Evolutionary conservation across 257 asterid species (phyloP).

Genomic region (Jaltomata sinuosa): DNA sequence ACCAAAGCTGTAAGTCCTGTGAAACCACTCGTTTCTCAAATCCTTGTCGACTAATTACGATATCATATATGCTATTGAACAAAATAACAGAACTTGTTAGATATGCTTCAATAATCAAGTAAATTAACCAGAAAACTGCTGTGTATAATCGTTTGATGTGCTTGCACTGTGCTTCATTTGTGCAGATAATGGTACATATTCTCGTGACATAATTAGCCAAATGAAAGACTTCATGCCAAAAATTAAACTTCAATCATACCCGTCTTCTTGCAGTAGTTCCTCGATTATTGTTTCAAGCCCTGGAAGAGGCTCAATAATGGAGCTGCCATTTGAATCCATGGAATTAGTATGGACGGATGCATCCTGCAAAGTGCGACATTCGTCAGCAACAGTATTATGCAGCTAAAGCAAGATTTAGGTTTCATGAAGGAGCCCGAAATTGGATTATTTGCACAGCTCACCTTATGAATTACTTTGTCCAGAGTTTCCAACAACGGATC

Average conservation of each 20-base stretch:
- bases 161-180: background rate
- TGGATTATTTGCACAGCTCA: background rate
- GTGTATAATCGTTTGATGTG: background rate
- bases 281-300: conserved; percentile 70
- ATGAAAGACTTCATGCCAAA: background rate
- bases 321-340: conserved; percentile 14
- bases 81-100: background rate
- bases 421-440: background rate
- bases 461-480: conserved; percentile 96
- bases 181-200: background rate
- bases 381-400: conserved; percentile 2
- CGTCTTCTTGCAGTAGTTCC: conserved; percentile 82
- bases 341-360: conserved; percentile 22
- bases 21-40: conserved; percentile 93
- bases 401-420: background rate
- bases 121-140: background rate
- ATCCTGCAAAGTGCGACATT: conserved; percentile 31
- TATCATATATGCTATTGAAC: conserved; percentile 43
- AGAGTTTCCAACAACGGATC: conserved; percentile 89
- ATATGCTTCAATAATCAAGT: background rate
- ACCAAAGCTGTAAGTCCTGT: conserved; percentile 97
- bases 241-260: conserved; percentile 38
- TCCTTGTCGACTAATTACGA: conserved; percentile 79
- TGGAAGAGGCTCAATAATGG: conserved; percentile 75
- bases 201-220: background rate